Percentiles rank a stretch among this genome's conserved stretches.
These are phyloP conservation scores for Talaromyces islandicus DNA, from an alignment of 2,329 filamentous ascomycete species.

Conservation along the genomic window DNA sequence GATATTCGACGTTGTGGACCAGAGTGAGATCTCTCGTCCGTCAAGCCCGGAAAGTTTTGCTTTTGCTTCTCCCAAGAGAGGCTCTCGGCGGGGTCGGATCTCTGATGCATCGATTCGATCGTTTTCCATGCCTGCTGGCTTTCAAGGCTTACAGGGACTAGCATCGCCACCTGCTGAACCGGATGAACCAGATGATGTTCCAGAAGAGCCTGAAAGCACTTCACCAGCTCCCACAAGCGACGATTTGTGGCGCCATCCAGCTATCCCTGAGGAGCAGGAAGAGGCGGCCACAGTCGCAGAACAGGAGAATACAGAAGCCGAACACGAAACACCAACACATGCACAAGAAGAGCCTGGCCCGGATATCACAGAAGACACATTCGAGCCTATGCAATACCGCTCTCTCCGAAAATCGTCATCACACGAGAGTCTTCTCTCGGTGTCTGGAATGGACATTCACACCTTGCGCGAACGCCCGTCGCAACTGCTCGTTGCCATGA, in stretches of 20 bases:
- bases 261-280: constrained; percentile 36
- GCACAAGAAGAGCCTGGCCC: constrained; percentile 13
- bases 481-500: constrained; percentile 55
- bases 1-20: constrained; percentile 69
- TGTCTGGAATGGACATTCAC: constrained; percentile 84
- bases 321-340: constrained; percentile 9
- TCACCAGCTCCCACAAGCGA: constrained; percentile 13
- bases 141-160: background rate
- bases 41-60: constrained; percentile 72
- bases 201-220: constrained; percentile 17
- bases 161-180: constrained; percentile 4
- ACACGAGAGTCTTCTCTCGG: constrained; percentile 83
- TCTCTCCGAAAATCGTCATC: constrained; percentile 63
- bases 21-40: constrained; percentile 64
- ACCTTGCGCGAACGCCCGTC: constrained; percentile 69
- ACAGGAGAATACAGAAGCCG: background rate
- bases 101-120: constrained; percentile 47
- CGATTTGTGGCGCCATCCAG: constrained; percentile 20
- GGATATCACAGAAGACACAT: constrained; percentile 1
- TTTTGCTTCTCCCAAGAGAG: constrained; percentile 58
- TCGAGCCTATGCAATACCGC: constrained; percentile 27
- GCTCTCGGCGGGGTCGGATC: constrained; percentile 51
- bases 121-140: constrained; percentile 9
- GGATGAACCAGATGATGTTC: constrained; percentile 5
- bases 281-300: constrained; percentile 15